A percentile compares a stretch with the other conserved stretches of the same genome.
Evolutionary conservation across 1,284 basidiomycete species (phyloP).

Genomic region (Naganishia cerealis): DNA sequence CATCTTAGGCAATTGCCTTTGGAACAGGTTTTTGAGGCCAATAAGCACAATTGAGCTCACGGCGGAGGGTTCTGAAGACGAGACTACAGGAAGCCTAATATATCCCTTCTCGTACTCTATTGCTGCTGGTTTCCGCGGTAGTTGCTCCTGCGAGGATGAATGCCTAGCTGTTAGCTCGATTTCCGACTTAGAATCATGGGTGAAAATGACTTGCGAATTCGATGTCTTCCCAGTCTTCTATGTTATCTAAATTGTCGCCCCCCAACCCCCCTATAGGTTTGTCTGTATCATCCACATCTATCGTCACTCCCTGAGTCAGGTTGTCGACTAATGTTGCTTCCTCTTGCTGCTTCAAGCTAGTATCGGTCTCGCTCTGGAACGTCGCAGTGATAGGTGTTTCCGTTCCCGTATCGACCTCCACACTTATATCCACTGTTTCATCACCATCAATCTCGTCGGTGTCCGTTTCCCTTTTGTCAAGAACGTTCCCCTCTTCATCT

Average conservation of each 20-base stretch:
- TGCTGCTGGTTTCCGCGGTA: conserved; percentile 65
- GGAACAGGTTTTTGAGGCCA: conserved; percentile 93
- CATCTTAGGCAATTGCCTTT: conserved; percentile 98
- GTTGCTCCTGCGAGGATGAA: conserved; percentile 42
- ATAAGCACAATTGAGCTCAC: conserved; percentile 81
- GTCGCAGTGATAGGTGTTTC: conserved; percentile 44
- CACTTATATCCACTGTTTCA: conserved; percentile 39
- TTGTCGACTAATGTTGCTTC: conserved; percentile 67
- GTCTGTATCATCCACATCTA: conserved; percentile 59
- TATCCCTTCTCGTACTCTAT: conserved; percentile 79
- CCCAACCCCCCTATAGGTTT: conserved; percentile 3
- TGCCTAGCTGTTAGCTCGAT: conserved; percentile 28
- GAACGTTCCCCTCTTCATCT: conserved; percentile 42
- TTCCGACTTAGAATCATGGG: conserved; percentile 19
- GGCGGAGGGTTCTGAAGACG: conserved; percentile 72
- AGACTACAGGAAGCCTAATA: conserved; percentile 81
- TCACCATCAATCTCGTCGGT: conserved; percentile 56
- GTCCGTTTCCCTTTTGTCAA: conserved; percentile 40
- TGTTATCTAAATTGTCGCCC: conserved; percentile 19
- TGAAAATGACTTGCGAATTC: conserved; percentile 28
- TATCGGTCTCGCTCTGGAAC: conserved; percentile 46
- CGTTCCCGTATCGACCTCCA: conserved; percentile 26
- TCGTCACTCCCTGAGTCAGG: conserved; percentile 73
- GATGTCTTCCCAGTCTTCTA: conserved; percentile 32
- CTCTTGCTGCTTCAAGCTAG: conserved; percentile 58